Evolutionary conservation across 2,329 filamentous ascomycete genomes (phyloP), one percentile per base, ranked within the genome.

Genomic region (Fusarium xyrophilum): DNA sequence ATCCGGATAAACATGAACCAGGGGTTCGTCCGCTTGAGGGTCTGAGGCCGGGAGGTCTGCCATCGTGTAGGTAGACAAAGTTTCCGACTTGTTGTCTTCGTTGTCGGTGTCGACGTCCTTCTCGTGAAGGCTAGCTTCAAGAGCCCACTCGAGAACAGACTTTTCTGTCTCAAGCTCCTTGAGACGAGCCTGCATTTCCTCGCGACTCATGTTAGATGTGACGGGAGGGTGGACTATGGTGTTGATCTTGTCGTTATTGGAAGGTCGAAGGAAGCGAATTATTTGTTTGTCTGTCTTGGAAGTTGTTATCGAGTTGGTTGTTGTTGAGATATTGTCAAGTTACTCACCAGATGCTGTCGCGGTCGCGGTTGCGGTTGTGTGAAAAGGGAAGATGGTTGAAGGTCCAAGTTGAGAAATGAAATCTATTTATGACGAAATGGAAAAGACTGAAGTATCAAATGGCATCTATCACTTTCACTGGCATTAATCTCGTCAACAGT

Each of bases 401-500:
- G 23, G 2, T 12, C 12, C 8, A 27, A 2, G 8, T n/a, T 19
- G 9, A n/a, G 13, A 7, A 11, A 23, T 25, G 30, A 8, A n/a
- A 14, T 36, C 6, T n/a, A 5, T 23, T 32, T 47, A 47, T 32
- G 21, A 6, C 7, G 3, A 36, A 7, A 8, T 9, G 7, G 7
- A 36, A 25, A 5, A 14, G 23, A 36, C 30, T 25, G 9, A 11
- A n/a, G 9, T 9, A 15, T 25, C 7, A 9, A 17, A 47, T 6
- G 0, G n/a, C 6, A 14, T 32, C 27, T 23, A 11, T n/a, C n/a
- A 32, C n/a, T 23, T 15, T 13, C 28, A 32, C 28, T 32, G n/a
- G 44, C 12, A 14, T 17, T 17, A 0, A 0, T 13, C 10, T 23
- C 2, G 0, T 11, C 1, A 32, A 7, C 7, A 19, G 0, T 15